Base-by-base conservation (phyloP, 345 rosid species). In the Ricinus communis region DNA sequence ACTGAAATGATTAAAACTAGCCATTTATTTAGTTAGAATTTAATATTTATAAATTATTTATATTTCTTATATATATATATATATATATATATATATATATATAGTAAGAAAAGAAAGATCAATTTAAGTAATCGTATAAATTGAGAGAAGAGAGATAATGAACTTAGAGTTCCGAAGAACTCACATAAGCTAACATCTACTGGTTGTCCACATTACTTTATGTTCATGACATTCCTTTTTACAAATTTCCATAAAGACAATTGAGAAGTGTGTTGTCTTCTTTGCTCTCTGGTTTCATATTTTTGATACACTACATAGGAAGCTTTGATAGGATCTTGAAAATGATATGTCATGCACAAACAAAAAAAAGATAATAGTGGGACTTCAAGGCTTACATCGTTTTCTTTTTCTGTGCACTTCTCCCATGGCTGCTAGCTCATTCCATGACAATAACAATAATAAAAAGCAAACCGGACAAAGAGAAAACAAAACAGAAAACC, bases 331-430 rank as follows among this genome's bases (percentile, higher is more conserved):
- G 49, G 59, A 58, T 51, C 68, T 62, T 41, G 85, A 79, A 73
- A 76, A 63, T 47, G 67, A 76, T 30, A 16, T 27, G 41, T 62
- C 82, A 53, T 8, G 76, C 65, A 66, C 47, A 40, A 30, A 53
- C 63, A n/a, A n/a, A n/a, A n/a, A n/a, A n/a, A n/a, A n/a, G n/a
- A 50, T 46, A 12, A 51, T 6, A 19, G 24, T 16, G 2, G 4
- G 9, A 38, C 4, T 38, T 38, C 43, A 38, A 38, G 27, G 40
- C 66, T n/a, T n/a, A n/a, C n/a, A n/a, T n/a, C n/a, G n/a, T n/a
- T n/a, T n/a, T n/a, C n/a, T n/a, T n/a, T n/a, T n/a, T n/a, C n/a
- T n/a, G n/a, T n/a, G n/a, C n/a, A n/a, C n/a, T n/a, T n/a, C n/a
- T n/a, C n/a, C n/a, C n/a, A n/a, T n/a, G n/a, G n/a, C n/a, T n/a